A percentile compares a stretch with the other conserved stretches of the same genome.
phyloP scores from a whole-genome alignment of 352 stramenopile species.

The Globisporangium nodosum region DNA sequence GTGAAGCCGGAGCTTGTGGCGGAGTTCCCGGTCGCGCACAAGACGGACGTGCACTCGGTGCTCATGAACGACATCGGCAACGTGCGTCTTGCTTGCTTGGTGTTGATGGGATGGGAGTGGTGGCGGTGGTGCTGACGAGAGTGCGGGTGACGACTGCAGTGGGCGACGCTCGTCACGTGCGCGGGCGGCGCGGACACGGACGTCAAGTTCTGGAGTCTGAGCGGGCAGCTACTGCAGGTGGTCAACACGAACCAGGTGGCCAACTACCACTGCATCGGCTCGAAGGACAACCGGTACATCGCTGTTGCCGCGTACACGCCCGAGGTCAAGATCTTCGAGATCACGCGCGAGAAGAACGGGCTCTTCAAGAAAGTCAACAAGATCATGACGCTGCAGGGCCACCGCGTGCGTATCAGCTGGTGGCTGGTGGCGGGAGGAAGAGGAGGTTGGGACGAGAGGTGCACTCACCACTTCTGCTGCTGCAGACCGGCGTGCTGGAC shows the following conservation, averaged over 20 bases:
- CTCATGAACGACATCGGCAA: slow-evolving; percentile 81
- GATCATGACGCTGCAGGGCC: slow-evolving; percentile 77
- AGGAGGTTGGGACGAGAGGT: not conserved
- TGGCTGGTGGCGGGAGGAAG: not conserved
- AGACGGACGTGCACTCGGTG: slow-evolving; percentile 73
- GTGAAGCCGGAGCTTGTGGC: slow-evolving; percentile 61
- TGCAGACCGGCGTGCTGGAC: slow-evolving; percentile 67
- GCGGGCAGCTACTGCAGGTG: slow-evolving; percentile 57
- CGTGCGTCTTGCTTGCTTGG: slow-evolving; percentile 15
- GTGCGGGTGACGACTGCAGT: slow-evolving; percentile 20
- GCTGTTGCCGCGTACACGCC: slow-evolving; percentile 76
- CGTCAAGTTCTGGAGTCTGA: slow-evolving; percentile 78
- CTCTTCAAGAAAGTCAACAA: slow-evolving; percentile 81
- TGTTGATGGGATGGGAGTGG: not conserved
- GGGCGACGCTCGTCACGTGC: slow-evolving; percentile 74
- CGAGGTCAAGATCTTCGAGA: slow-evolving; percentile 82
- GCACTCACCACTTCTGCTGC: not conserved
- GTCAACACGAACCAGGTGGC: slow-evolving; percentile 79
- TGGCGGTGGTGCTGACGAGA: not conserved
- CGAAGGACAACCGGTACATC: slow-evolving; percentile 80
- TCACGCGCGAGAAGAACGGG: slow-evolving; percentile 66
- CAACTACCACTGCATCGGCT: slow-evolving; percentile 76
- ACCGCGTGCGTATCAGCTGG: slow-evolving; percentile 35
- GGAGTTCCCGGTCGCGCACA: slow-evolving; percentile 60
- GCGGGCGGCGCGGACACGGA: slow-evolving; percentile 64